Evolutionary conservation across 345 rosid species (phyloP).

Genomic region (Citrus glauca): DNA sequence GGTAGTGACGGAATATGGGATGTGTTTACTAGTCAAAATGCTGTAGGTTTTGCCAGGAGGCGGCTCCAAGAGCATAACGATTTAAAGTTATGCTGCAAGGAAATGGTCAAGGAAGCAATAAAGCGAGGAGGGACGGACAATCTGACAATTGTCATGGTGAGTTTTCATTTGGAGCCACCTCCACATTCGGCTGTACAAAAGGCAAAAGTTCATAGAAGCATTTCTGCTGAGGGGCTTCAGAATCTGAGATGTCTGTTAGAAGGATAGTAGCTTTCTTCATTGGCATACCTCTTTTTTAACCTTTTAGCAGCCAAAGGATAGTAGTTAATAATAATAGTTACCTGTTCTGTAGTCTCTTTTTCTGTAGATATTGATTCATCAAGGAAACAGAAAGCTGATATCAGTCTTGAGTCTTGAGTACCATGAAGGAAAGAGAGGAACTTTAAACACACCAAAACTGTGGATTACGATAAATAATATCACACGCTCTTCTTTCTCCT

Average conservation of each 20-base stretch:
- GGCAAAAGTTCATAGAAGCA: conserved; percentile 50
- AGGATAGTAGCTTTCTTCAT: conserved; percentile 25
- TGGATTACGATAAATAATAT: background rate
- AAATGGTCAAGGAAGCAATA: conserved; percentile 72
- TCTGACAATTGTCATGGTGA: conserved; percentile 66
- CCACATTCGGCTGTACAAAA: conserved; percentile 40
- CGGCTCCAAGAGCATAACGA: conserved; percentile 75
- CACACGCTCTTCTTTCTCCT: background rate
- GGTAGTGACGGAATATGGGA: conserved; percentile 93
- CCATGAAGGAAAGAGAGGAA: background rate
- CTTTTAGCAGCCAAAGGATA: background rate
- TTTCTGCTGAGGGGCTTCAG: conserved; percentile 66
- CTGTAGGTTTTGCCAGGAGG: conserved; percentile 67
- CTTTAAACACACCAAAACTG: background rate
- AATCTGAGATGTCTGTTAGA: conserved; percentile 34
- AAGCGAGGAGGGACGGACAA: conserved; percentile 63
- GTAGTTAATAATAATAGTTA: conserved; percentile 11
- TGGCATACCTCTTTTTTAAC: background rate
- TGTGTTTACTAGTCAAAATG: conserved; percentile 68
- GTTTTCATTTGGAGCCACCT: conserved; percentile 64
- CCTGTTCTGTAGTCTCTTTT: background rate
- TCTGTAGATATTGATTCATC: conserved; percentile 23
- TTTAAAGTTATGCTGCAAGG: conserved; percentile 58
- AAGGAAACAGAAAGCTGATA: background rate
- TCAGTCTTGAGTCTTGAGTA: background rate